These are phyloP conservation scores for Gymnopus androsaceus DNA, from an alignment of 1,284 basidiomycete genomes.

Conservation along the genomic window DNA sequence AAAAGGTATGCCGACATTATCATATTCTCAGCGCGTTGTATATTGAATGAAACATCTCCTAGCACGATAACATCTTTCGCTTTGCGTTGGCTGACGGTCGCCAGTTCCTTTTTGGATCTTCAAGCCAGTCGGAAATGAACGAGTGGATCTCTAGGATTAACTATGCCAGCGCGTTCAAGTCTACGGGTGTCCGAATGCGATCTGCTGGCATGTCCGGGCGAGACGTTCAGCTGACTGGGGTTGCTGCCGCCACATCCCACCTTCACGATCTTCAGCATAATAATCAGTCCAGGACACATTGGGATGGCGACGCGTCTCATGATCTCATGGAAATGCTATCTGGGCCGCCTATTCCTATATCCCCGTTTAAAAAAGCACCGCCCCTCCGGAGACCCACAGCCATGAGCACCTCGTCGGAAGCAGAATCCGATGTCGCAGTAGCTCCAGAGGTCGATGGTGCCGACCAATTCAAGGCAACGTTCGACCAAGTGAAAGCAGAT, in stretches of 20 bases:
- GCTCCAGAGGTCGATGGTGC: constrained; percentile 55
- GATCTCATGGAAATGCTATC: constrained; percentile 44
- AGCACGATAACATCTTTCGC: constrained; percentile 79
- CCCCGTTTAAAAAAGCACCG: constrained; percentile 24
- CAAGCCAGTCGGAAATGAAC: constrained; percentile 78
- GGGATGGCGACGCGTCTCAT: constrained; percentile 45
- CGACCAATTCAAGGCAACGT: constrained; percentile 76
- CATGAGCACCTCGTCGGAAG: constrained; percentile 30
- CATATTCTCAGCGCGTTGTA: too few relatives aligned
- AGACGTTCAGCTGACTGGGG: constrained; percentile 76
- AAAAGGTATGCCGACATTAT: constrained; percentile 52
- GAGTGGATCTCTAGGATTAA: constrained; percentile 94
- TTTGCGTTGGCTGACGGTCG: constrained; percentile 77
- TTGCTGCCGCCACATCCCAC: constrained; percentile 83
- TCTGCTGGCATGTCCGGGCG: constrained; percentile 67
- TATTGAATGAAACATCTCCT: constrained; percentile 12
- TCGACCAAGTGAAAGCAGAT: constrained; percentile 84
- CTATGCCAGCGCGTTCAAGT: constrained; percentile 91
- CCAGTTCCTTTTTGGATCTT: constrained; percentile 81
- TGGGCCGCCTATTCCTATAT: constrained; percentile 26
- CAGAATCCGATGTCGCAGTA: constrained; percentile 44
- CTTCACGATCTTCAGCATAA: constrained; percentile 62
- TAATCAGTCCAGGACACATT: constrained; percentile 42
- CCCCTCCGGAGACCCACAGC: constrained; percentile 34
- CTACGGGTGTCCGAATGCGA: constrained; percentile 83